These are phyloP conservation scores for Pyrenophora tritici-repentis DNA, from an alignment of 2,329 filamentous ascomycete species.

Conservation along the genomic window DNA sequence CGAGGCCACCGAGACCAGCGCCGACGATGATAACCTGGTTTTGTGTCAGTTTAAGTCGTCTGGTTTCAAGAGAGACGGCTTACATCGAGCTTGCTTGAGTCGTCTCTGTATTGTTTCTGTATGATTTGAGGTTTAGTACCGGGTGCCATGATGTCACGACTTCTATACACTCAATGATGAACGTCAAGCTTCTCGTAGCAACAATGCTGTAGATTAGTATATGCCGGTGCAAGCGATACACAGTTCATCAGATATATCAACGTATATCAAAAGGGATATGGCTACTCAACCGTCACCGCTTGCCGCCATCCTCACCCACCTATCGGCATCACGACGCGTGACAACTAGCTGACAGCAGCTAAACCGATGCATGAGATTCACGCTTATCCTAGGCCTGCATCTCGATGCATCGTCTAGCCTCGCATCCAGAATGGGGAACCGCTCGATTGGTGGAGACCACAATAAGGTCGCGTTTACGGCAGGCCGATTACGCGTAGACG, in stretches of 20 bases:
- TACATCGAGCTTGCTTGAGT: conserved; percentile 36
- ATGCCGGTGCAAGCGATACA: not conserved
- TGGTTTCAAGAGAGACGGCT: not conserved
- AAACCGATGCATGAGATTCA: conserved; percentile 7
- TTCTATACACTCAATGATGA: not conserved
- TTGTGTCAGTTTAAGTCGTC: not conserved
- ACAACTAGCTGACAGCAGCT: conserved; percentile 13
- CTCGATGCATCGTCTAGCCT: not conserved
- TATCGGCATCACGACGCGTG: conserved; percentile 18
- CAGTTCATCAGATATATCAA: conserved; percentile 3
- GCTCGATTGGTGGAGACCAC: conserved; percentile 12
- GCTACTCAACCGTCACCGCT: conserved; percentile 9
- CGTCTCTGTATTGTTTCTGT: conserved; percentile 32
- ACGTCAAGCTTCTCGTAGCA: not conserved
- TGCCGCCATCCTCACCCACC: conserved; percentile 32
- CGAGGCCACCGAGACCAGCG: conserved; percentile 62
- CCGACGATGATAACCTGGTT: conserved; percentile 56
- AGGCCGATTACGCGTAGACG: conserved; percentile 8
- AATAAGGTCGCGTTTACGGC: conserved; percentile 7
- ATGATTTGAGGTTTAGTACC: conserved; percentile 31
- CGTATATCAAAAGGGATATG: conserved; percentile 6
- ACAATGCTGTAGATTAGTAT: not conserved
- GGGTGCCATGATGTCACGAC: conserved; percentile 32
- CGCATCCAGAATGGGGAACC: conserved; percentile 10
- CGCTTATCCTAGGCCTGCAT: conserved; percentile 19